Conservation (phyloP, 2,329 filamentous ascomycete species). For the Aspergillus neotritici region DNA sequence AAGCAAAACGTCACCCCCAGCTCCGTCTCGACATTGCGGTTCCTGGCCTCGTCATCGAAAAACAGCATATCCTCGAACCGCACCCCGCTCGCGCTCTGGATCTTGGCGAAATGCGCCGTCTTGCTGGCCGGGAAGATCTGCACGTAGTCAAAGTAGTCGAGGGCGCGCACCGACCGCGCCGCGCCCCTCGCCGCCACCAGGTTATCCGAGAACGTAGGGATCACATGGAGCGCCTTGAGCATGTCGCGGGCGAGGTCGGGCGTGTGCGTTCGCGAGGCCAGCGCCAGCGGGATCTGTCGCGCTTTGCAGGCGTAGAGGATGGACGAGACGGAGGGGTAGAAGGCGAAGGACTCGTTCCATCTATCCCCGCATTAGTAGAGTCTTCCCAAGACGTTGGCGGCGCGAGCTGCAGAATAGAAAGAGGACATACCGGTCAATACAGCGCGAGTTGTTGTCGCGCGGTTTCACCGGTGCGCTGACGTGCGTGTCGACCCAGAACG, state of each 20-base stretch:
- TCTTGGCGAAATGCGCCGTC: slow-evolving; percentile 72
- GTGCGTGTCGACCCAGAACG: slow-evolving; percentile 96
- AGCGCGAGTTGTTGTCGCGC: slow-evolving; percentile 47
- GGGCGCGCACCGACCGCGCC: slow-evolving; percentile 43
- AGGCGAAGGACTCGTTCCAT: slow-evolving; percentile 61
- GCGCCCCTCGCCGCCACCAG: slow-evolving; percentile 27
- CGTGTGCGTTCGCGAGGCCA: slow-evolving; percentile 74
- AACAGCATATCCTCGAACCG: slow-evolving; percentile 83
- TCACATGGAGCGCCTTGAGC: slow-evolving; percentile 66
- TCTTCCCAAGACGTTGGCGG: background rate
- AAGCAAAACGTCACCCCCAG: slow-evolving; percentile 81
- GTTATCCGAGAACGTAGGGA: slow-evolving; percentile 39
- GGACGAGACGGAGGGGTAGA: slow-evolving; percentile 64
- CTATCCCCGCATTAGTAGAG: slow-evolving; percentile 5
- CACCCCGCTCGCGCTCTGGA: slow-evolving; percentile 66
- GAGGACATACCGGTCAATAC: slow-evolving; percentile 35
- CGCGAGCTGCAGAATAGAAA: background rate
- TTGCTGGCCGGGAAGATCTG: slow-evolving; percentile 71
- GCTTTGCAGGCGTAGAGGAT: slow-evolving; percentile 59
- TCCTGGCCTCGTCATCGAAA: slow-evolving; percentile 87
- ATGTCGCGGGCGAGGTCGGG: slow-evolving; percentile 76
- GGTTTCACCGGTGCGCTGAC: slow-evolving; percentile 68
- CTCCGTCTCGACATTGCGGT: slow-evolving; percentile 67
- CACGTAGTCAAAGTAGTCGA: slow-evolving; percentile 53
- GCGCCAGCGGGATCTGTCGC: slow-evolving; percentile 55